These are phyloP conservation scores for Fusarium hainanense DNA, from an alignment of 2,329 filamentous ascomycete genomes.

Conservation along the genomic window DNA sequence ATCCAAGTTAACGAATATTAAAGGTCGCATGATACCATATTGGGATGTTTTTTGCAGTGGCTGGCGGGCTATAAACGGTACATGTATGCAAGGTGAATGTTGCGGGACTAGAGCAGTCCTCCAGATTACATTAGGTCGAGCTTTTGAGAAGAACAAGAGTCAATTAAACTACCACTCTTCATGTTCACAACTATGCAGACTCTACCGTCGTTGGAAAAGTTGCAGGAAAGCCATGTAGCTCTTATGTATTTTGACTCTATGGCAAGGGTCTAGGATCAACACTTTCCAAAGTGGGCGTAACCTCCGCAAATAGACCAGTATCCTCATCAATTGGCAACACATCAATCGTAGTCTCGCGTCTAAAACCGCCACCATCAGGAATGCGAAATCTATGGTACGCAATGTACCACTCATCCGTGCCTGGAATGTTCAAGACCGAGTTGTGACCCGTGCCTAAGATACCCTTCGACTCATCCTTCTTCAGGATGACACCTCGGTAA, in stretches of 20 bases:
- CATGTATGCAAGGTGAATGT: too few relatives aligned
- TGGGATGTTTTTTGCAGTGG: too few relatives aligned
- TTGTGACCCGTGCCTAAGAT: constrained; percentile 60
- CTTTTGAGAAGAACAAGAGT: too few relatives aligned
- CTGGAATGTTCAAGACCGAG: constrained; percentile 59
- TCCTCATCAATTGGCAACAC: constrained; percentile 51
- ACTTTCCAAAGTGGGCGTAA: constrained; percentile 46
- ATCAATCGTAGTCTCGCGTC: constrained; percentile 58
- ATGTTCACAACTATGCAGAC: too few relatives aligned
- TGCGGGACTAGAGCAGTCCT: too few relatives aligned
- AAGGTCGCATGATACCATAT: too few relatives aligned
- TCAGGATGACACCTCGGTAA: constrained; percentile 57
- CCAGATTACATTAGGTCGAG: too few relatives aligned
- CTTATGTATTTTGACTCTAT: too few relatives aligned
- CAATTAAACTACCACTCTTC: too few relatives aligned
- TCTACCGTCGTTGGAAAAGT: too few relatives aligned
- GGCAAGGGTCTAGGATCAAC: constrained; percentile 12
- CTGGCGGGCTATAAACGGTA: too few relatives aligned
- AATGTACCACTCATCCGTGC: constrained; percentile 62
- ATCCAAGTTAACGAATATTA: not conserved
- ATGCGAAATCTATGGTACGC: constrained; percentile 61
- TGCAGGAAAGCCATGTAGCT: too few relatives aligned
- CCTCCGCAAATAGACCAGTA: constrained; percentile 52
- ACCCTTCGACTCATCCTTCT: constrained; percentile 54
- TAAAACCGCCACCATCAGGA: constrained; percentile 57